Evolutionary conservation across 257 asterid species (phyloP), one percentile per base, ranked within the genome.

Genomic region (Solanum chmielewskii): DNA sequence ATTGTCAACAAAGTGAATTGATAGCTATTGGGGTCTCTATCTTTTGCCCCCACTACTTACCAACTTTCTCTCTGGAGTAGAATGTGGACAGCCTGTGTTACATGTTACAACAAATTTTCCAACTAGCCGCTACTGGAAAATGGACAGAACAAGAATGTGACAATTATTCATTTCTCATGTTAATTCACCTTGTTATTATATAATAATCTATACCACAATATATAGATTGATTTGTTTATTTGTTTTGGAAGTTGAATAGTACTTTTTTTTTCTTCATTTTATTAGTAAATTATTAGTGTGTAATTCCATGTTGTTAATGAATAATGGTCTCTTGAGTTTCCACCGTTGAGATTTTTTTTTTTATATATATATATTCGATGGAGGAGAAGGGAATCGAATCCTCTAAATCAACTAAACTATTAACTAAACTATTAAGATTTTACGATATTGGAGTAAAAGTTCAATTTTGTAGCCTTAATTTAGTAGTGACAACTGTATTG

Each of bases 1-100:
- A 52, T 47, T 66, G 71, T 84, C 85, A 80, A 80, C 84, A 44
- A 77, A 5, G 42, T 80, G n/a, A 31, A 49, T 49, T 49, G 85
- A 27, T 49, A 80, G 85, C 44, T 80, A 80, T 27, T 80, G 68
- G 68, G 1, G 69, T 80, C 45, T 80, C 68, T 80, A 18, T 80
- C 68, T 47, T 80, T 76, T 14, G 11, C 64, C 83, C 83, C 64
- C 49, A 76, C 83, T 23, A 18, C 25, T 44, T 44, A 9, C 25
- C 64, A 78, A 78, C 64, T 78, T 7, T 52, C 56, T 45, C 84
- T 78, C 41, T 78, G 39, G 85, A 80, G 7, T 49, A 44, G 80
- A 47, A 83, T 77, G n/a, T 90, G 90, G 87, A 84, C 86, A 74
- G 64, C 14, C 85, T 80, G 69, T 80, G 69, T 76, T 41, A 76